Base-by-base conservation (phyloP, 768 basidiomycete genomes). In the Suillus tomentosus region DNA sequence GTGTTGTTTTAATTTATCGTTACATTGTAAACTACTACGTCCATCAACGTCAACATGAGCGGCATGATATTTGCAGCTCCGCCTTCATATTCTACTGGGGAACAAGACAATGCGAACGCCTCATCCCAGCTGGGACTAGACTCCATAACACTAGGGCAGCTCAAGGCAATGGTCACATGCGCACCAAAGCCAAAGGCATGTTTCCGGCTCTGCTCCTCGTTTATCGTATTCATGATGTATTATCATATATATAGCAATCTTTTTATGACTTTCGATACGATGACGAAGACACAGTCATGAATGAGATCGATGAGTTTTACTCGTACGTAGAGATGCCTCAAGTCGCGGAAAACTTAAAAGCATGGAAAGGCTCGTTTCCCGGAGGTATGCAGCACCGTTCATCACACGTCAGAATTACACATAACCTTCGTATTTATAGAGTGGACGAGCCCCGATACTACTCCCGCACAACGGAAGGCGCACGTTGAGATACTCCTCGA, bases 251-350 rank as follows among this genome's bases (percentile, higher is more conserved):
- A 70, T 78, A 94, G 92, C 91, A 92, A 87, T 88, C 87, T 10
- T 86, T 85, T 69, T 97, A 92, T 76, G 94, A 95, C 80, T 97
- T 91, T 78, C 87, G 91, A 65, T 98, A 98, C 74, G 93, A 96
- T 69, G 96, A 99, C 75, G 95, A 96, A 72, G 94, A 97, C 76
- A 95, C 93, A 5, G 88, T 98, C 22, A 89, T 96, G 84, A 91
- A 92, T 70, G 97, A 99, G 75, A 89, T 99, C 45, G 93, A 98
- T 64, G 97, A 99, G 77, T 98, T 99, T 79, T 99, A 96, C 77
- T 94, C 94, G 24, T 99, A 97, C 77, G 88, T 94, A 65, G 96
- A 98, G 80, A 93, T 95, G 86, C 86, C 91, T 0, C 92, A 95
- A 73, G 89, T 95, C 24, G 87, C 86, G 3, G 92, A 94, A 80